Conservation (phyloP, 140 eudicot genomes). For the Erigeron philadelphicus region DNA sequence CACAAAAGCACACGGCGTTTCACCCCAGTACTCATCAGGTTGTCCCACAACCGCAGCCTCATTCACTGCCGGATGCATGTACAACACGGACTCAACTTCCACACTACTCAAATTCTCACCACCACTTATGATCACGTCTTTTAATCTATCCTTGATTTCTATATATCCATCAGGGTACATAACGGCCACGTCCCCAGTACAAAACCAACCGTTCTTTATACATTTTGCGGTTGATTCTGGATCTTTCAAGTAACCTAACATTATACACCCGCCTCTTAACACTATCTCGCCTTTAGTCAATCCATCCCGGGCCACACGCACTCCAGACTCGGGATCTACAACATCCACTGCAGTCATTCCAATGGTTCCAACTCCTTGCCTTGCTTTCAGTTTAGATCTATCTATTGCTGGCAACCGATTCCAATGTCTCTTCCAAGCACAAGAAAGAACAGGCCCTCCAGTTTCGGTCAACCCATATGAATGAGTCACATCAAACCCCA, state of each 20-base stretch:
- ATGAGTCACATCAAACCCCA: slow-evolving; percentile 32
- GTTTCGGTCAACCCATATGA: slow-evolving; percentile 29
- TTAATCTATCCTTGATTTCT: neutral
- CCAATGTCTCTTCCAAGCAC: slow-evolving; percentile 24
- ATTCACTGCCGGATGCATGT: neutral
- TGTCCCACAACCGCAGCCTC: neutral
- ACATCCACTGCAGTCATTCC: slow-evolving; percentile 12
- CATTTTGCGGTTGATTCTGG: slow-evolving; percentile 21
- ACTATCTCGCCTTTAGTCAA: slow-evolving; percentile 20
- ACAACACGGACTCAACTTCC: neutral
- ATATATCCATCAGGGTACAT: neutral
- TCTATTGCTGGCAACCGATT: slow-evolving; percentile 8
- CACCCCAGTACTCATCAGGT: slow-evolving; percentile 1
- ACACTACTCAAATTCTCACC: neutral
- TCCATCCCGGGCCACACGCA: slow-evolving; percentile 9
- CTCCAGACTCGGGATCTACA: slow-evolving; percentile 16
- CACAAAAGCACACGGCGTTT: slow-evolving; percentile 44
- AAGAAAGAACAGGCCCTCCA: neutral
- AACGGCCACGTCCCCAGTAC: neutral
- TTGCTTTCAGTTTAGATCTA: slow-evolving; percentile 5
- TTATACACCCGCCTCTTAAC: slow-evolving; percentile 28
- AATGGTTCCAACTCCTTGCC: slow-evolving; percentile 6
- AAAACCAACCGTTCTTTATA: neutral
- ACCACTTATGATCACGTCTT: neutral
- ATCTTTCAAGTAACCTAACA: slow-evolving; percentile 38